Percentiles rank a stretch among this genome's conserved stretches.
These are phyloP conservation scores for Cicer arietinum DNA, from an alignment of 306 rosid genomes.

Conservation along the genomic window DNA sequence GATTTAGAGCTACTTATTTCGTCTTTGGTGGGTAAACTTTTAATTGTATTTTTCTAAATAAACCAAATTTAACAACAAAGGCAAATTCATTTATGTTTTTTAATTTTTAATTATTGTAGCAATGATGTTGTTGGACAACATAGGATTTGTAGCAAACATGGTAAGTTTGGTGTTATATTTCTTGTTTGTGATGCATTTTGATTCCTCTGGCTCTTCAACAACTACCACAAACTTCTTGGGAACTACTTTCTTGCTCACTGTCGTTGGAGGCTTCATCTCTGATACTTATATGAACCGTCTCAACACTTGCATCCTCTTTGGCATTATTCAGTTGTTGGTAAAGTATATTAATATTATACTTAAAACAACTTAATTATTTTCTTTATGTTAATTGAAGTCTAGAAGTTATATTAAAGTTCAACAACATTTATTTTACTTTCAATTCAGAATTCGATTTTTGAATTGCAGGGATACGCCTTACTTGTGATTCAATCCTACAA, in stretches of 20 bases:
- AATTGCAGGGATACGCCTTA: conserved; percentile 56
- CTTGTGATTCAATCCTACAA: conserved; percentile 57
- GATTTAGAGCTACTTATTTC: conserved; percentile 52
- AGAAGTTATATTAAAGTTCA: too few relatives aligned
- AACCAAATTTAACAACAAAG: not conserved
- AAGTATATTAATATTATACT: not conserved
- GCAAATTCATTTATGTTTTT: not conserved
- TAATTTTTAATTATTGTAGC: conserved; percentile 35
- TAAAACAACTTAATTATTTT: not conserved
- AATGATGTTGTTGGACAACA: conserved; percentile 57
- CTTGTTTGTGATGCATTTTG: conserved; percentile 46
- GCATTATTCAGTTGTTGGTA: conserved; percentile 56
- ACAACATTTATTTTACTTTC: too few relatives aligned
- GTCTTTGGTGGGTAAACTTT: conserved; percentile 45
- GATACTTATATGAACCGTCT: conserved; percentile 62
- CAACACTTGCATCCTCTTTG: conserved; percentile 65
- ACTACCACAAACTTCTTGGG: conserved; percentile 66
- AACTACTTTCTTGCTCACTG: conserved; percentile 53
- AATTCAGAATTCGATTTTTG: not conserved
- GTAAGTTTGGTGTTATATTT: conserved; percentile 64
- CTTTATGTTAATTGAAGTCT: too few relatives aligned
- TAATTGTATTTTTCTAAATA: not conserved
- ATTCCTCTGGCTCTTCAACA: conserved; percentile 53
- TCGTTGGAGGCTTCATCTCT: conserved; percentile 69
- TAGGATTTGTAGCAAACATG: conserved; percentile 72